These are phyloP conservation scores for Panaeolus papilionaceus DNA, from an alignment of 768 basidiomycete species.

Conservation along the genomic window DNA sequence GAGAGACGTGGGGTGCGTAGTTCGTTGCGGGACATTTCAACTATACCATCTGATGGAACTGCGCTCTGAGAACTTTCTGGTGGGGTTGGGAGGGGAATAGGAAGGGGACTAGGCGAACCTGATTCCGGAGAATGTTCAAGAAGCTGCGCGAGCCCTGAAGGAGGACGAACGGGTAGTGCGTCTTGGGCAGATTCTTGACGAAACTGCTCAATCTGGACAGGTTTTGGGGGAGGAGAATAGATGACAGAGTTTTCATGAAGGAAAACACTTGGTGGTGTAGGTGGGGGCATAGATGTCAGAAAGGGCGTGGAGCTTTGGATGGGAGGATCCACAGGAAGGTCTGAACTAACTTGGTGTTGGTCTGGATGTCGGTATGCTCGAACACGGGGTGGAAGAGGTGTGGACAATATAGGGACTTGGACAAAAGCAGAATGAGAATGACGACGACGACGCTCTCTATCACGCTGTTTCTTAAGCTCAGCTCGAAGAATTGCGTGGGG, in stretches of 20 bases:
- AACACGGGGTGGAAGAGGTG: conserved; percentile 37
- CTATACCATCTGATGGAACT: conserved; percentile 34
- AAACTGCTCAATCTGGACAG: conserved; percentile 33
- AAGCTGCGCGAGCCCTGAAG: conserved; percentile 35
- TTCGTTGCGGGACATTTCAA: conserved; percentile 21
- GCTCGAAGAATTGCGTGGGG: conserved; percentile 33
- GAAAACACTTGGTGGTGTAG: conserved; percentile 48
- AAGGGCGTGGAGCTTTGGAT: conserved; percentile 24
- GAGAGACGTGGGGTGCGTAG: conserved; percentile 28
- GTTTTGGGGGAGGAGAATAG: conserved; percentile 36
- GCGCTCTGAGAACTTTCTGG: conserved; percentile 39
- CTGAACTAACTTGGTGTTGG: conserved; percentile 15
- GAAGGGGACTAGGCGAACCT: conserved; percentile 34
- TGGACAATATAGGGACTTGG: conserved; percentile 26
- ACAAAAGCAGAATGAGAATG: conserved; percentile 30
- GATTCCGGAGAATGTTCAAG: conserved; percentile 35
- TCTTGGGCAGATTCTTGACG: conserved; percentile 23
- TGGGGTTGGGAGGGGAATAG: conserved; percentile 42
- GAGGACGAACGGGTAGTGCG: conserved; percentile 36
- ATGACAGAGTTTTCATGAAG: conserved; percentile 38
- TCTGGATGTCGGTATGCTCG: conserved; percentile 36
- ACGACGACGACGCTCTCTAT: conserved; percentile 35
- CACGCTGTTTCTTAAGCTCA: conserved; percentile 28
- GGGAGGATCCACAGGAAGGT: conserved; percentile 19
- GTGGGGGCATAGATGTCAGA: conserved; percentile 31